These are phyloP conservation scores for Stephania cephalantha DNA, from an alignment of 164 flowering plant genomes.

Conservation along the genomic window DNA sequence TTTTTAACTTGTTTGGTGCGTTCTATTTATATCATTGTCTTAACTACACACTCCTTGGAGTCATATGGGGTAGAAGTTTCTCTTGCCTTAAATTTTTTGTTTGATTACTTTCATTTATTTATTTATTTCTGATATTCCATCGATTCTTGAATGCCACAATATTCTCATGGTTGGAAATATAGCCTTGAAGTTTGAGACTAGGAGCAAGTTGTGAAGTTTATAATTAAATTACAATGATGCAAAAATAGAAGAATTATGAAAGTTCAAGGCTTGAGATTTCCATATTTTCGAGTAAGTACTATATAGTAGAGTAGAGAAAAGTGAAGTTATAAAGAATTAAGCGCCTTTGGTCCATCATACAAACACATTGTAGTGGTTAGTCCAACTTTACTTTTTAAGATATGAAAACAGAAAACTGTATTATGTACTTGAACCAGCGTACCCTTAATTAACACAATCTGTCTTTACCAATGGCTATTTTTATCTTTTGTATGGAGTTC, in stretches of 20 bases:
- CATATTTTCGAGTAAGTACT: neutral
- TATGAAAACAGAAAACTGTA: neutral
- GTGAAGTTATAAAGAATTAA: no score
- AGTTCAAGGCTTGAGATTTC: neutral
- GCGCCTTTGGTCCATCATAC: no score
- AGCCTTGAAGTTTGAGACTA: neutral
- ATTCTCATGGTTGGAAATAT: neutral
- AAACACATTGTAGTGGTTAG: no score
- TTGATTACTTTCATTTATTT: neutral
- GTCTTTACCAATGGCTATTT: neutral
- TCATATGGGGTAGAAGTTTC: neutral
- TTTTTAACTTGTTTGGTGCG: no score
- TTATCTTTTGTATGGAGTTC: neutral
- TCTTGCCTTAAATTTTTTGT: neutral
- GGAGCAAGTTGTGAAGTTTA: neutral
- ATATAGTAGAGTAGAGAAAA: no score
- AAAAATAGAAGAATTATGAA: neutral
- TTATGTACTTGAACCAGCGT: no score
- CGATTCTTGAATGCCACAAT: neutral
- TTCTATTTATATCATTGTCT: no score
- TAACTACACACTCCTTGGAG: neutral
- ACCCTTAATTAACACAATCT: neutral
- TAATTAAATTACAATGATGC: neutral
- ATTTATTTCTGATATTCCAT: neutral
- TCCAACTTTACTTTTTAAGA: no score